Percentiles rank a stretch among this genome's conserved stretches.
Evolutionary conservation across 352 stramenopile species (phyloP).

Genomic region (Peronosclerospora sorghi): DNA sequence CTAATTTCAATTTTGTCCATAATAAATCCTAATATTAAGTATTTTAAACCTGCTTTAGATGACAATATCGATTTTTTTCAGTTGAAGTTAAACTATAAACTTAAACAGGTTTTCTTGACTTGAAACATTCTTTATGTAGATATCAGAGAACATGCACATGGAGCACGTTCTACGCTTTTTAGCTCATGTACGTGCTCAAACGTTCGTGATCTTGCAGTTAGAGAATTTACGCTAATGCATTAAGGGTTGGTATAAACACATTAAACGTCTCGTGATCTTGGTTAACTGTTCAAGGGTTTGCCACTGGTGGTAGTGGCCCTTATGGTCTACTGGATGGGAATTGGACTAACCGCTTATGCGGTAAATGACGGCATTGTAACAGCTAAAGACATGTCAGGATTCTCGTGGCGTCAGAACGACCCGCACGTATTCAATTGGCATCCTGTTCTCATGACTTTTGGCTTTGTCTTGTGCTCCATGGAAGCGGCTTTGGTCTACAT

Average conservation of each 20-base stretch:
- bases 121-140: too few relatives aligned
- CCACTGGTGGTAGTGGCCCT: slow-evolving; percentile 52
- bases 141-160: too few relatives aligned
- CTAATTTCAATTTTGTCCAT: too few relatives aligned
- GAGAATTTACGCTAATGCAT: too few relatives aligned
- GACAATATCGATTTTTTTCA: too few relatives aligned
- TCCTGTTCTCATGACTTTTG: slow-evolving; percentile 76
- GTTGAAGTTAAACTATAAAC: too few relatives aligned
- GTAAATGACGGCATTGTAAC: slow-evolving; percentile 33
- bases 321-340: slow-evolving; percentile 67
- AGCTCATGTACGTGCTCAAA: slow-evolving; percentile 17
- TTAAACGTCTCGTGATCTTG: not conserved
- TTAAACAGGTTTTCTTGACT: too few relatives aligned
- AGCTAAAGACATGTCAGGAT: slow-evolving; percentile 37
- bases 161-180: slow-evolving; percentile 11
- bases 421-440: slow-evolving; percentile 81
- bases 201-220: not conserved
- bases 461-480: slow-evolving; percentile 69
- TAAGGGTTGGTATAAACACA: not conserved
- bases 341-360: slow-evolving; percentile 42
- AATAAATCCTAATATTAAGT: too few relatives aligned
- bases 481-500: slow-evolving; percentile 59
- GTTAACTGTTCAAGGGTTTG: slow-evolving; percentile 32
- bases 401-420: slow-evolving; percentile 54
- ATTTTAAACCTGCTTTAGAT: too few relatives aligned